Base-by-base conservation (phyloP, 2,329 filamentous ascomycete species). In the Paraconiothyrium brasiliense region DNA sequence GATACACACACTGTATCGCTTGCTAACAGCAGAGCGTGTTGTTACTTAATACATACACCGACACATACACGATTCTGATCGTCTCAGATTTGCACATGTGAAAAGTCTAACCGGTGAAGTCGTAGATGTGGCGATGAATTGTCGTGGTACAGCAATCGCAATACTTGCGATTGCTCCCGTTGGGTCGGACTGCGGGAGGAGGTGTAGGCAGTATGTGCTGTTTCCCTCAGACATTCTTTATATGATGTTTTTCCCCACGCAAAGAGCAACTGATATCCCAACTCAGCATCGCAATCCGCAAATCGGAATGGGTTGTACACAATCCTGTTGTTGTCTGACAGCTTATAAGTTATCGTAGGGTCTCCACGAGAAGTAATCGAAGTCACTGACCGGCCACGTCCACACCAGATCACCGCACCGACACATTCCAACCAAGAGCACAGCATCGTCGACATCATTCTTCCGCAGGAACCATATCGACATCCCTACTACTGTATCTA, bases 141-240 rank as follows among this genome's bases (percentile, higher is more conserved):
- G 54, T 62, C 61, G 64, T 70, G 50, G 37, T 48, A 65, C 66
- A 8, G 43, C 66, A 64, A 66, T 64, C 61, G 60, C 43, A 16
- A 59, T 14, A 5, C 13, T 16, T n/a, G n/a, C 39, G 44, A 55
- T 43, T 58, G 54, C 59, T 57, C 52, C 48, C 56, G 57, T n/a
- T 52, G 44, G 34, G 22, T 27, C 47, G 30, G 59, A 24, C n/a
- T 27, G 41, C n/a, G 30, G 54, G 39, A 30, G 4, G 37, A n/a
- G n/a, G 44, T n/a, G 10, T n/a, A 22, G 14, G 1, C 22, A 24
- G 47, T 10, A 11, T 43, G 41, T 22, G 34, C 34, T 46, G 41
- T 24, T 34, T 43, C 37, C 37, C 30, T 56, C 20, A 10, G 41
- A 22, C 30, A 16, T 30, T 43, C 37, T 48, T 54, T 49, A 49